Base-by-base conservation (phyloP, 2,329 filamentous ascomycete genomes). In the Paramyrothecium roridum region DNA sequence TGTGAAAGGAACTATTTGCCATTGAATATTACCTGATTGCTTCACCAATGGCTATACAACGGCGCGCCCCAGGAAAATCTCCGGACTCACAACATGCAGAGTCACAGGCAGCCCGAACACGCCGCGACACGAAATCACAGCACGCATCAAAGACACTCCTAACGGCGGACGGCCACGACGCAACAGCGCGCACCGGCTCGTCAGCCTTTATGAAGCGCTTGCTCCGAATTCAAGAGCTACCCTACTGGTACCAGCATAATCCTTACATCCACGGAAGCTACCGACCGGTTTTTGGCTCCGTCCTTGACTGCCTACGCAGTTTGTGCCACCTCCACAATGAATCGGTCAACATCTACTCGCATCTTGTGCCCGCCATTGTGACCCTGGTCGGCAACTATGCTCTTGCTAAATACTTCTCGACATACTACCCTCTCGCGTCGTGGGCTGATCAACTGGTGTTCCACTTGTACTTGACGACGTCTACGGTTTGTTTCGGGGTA, bases 321-420 rank as follows among this genome's bases (percentile, higher is more conserved):
- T 73, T 70, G 67, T 57, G 61, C 2, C 74, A 76, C 59, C 30
- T 70, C n/a, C 68, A 72, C 60, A 72, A 70, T 54, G 67, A 72
- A 54, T 61, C 67, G 6, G 56, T 67, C 56, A 71, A 71, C 59
- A 70, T 71, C 56, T 67, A 64, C 57, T 63, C 67, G 13, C 68
- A 71, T 59, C 67, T 81, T 3, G 58, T 81, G 2, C 77, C 79
- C 0, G 75, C 70, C 13, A 45, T 77, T 3, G 21, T 69, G 20
- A 69, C 56, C 50, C 52, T 73, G 6, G 19, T 23, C 47, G 47
- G 47, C 47, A 48, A 48, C 22, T 48, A 22, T 8, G n/a, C 13
- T 20, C 47, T 48, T 8, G 19, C 16, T 19, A 3, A 21, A 16
- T 22, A 23, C 47, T 48, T 48, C 47, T 22, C 16, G 10, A 22